These are phyloP conservation scores for Austroboletus eburneus DNA, from an alignment of 768 basidiomycete genomes.

Conservation along the genomic window DNA sequence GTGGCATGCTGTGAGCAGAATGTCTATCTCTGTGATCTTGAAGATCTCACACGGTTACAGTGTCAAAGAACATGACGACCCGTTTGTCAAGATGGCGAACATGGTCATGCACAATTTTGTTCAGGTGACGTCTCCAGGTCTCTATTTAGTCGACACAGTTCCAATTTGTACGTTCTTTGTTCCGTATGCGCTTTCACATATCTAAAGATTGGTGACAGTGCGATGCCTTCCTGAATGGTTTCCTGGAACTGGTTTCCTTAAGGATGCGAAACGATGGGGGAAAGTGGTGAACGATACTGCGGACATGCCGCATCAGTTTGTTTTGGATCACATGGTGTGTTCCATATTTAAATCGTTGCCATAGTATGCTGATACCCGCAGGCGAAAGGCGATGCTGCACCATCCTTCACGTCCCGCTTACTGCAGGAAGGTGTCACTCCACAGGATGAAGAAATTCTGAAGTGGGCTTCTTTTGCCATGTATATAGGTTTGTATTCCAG, in stretches of 20 bases:
- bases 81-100: conserved; percentile 28
- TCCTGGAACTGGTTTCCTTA: conserved; percentile 18
- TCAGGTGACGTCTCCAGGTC: background rate
- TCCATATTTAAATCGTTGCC: background rate
- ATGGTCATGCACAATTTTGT: conserved; percentile 17
- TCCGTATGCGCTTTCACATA: no score
- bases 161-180: conserved; percentile 5
- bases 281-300: conserved; percentile 3
- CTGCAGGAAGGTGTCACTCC: conserved; percentile 8
- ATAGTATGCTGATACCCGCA: background rate
- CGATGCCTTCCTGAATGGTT: conserved; percentile 19
- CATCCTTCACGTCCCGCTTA: conserved; percentile 12
- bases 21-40: conserved; percentile 32
- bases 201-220: conserved; percentile 2
- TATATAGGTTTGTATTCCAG: conserved; percentile 9
- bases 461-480: conserved; percentile 16
- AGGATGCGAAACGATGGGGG: conserved; percentile 4
- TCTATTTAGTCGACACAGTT: conserved; percentile 9
- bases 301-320: conserved; percentile 2
- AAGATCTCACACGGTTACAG: conserved; percentile 35
- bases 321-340: conserved; percentile 15
- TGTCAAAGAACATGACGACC: conserved; percentile 29
- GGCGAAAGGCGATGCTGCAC: conserved; percentile 8
- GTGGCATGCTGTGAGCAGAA: conserved; percentile 18
- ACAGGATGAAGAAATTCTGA: conserved; percentile 10